phyloP scores from a whole-genome alignment of 1,284 basidiomycete species.

The Papiliotrema laurentii region DNA sequence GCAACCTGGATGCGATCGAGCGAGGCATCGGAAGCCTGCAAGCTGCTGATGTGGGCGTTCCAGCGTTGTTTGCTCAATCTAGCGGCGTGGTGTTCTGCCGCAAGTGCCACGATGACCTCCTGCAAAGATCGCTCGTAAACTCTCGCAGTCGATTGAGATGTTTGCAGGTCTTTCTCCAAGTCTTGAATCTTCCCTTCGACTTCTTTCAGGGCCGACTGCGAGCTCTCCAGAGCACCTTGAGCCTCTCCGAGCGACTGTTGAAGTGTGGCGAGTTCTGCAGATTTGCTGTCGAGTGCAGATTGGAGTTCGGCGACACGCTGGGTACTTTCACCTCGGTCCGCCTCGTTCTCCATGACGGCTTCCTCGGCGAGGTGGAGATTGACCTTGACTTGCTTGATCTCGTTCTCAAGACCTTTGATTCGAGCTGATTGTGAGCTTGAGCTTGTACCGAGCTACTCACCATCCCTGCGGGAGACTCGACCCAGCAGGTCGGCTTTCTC shows the following conservation, averaged over 20 bases:
- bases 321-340: constrained; percentile 7
- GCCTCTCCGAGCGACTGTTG: neutral
- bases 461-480: constrained; percentile 2
- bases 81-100: neutral
- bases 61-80: neutral
- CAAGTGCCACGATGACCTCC: constrained; percentile 2
- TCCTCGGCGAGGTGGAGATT: constrained; percentile 16
- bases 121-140: neutral
- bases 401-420: constrained; percentile 11
- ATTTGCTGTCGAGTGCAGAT: neutral
- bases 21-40: neutral
- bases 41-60: neutral
- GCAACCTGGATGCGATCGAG: neutral
- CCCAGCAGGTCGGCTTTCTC: constrained; percentile 1
- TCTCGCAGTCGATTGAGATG: neutral
- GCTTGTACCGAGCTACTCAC: neutral
- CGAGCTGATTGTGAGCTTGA: constrained; percentile 6
- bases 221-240: neutral
- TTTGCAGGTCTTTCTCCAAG: neutral
- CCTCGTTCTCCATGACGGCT: constrained; percentile 15
- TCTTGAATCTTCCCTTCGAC: too few relatives aligned
- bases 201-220: neutral
- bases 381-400: constrained; percentile 14
- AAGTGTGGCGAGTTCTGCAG: neutral
- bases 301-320: neutral